Conservation (phyloP, 306 rosid species). For the Prunus mume region DNA sequence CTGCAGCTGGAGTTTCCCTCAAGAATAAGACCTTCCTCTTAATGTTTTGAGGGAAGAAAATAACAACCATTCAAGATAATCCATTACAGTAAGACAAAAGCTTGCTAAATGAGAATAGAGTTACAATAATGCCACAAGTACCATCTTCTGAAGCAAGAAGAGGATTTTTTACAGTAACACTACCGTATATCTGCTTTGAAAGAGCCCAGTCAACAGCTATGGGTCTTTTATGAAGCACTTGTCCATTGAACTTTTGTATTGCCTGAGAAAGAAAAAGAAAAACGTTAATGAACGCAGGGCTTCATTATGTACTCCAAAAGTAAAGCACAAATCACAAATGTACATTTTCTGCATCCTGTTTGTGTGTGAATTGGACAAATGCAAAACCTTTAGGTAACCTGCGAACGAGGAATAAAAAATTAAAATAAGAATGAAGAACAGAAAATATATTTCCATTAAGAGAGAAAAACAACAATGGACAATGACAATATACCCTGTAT, state of each 20-base stretch:
- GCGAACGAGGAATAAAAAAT: conserved; percentile 38
- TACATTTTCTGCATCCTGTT: conserved; percentile 85
- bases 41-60: conserved; percentile 23
- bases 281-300: conserved; percentile 12
- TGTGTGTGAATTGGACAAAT: conserved; percentile 84
- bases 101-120: background rate
- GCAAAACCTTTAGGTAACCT: conserved; percentile 91
- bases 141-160: conserved; percentile 57
- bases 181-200: too few relatives aligned
- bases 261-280: conserved; percentile 52
- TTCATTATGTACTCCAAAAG: conserved; percentile 14
- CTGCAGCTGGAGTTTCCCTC: conserved; percentile 93
- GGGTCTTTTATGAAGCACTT: conserved; percentile 58
- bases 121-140: conserved; percentile 18
- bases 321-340: conserved; percentile 14
- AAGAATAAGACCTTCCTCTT: conserved; percentile 80
- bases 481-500: conserved; percentile 58
- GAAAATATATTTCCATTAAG: conserved; percentile 7
- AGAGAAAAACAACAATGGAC: background rate
- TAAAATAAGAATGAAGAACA: background rate
- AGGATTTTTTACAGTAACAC: conserved; percentile 29
- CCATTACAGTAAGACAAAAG: background rate
- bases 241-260: conserved; percentile 74
- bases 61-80: conserved; percentile 28
- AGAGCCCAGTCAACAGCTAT: conserved; percentile 97